A percentile compares a stretch with the other conserved stretches of the same genome.
These are phyloP conservation scores for Primulina huaijiensis DNA, from an alignment of 257 asterid genomes.

Conservation along the genomic window DNA sequence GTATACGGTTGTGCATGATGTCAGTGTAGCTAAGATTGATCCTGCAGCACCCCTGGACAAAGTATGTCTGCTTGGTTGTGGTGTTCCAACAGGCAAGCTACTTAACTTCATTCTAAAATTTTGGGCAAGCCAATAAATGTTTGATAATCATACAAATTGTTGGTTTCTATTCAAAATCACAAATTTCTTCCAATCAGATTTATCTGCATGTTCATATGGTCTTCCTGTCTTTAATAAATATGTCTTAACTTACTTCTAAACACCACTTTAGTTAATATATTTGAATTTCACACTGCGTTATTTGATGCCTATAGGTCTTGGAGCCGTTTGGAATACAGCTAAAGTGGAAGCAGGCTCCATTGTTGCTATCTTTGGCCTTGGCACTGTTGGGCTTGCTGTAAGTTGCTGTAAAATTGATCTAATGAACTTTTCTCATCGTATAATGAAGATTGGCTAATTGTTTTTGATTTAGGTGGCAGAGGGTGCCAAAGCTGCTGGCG, in stretches of 20 bases:
- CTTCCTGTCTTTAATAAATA: too few species aligned
- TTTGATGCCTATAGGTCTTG: conserved; percentile 65
- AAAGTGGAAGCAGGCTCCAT: conserved; percentile 92
- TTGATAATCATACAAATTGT: not conserved
- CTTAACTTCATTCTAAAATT: not conserved
- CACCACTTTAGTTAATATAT: not conserved
- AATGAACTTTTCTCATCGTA: conserved; percentile 15
- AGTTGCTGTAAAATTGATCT: conserved; percentile 35
- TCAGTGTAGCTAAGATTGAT: conserved; percentile 90
- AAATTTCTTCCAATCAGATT: not conserved
- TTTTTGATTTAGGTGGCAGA: conserved; percentile 74
- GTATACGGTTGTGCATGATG: conserved; percentile 92
- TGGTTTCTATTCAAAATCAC: not conserved
- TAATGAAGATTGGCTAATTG: conserved; percentile 15
- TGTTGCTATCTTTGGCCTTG: conserved; percentile 96
- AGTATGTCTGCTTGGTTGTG: conserved; percentile 94
- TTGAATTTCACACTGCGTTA: conserved; percentile 9
- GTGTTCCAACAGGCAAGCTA: conserved; percentile 92
- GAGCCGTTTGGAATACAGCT: conserved; percentile 99
- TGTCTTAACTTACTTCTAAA: not conserved
- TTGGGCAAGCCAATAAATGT: not conserved
- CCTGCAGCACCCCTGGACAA: conserved; percentile 85
- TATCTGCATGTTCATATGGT: not conserved
- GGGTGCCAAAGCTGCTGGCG: conserved; percentile 99
- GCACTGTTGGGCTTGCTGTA: conserved; percentile 97